phyloP scores from a whole-genome alignment of 176 grass and related monocot genomes.

The Zoysia pacifica region DNA sequence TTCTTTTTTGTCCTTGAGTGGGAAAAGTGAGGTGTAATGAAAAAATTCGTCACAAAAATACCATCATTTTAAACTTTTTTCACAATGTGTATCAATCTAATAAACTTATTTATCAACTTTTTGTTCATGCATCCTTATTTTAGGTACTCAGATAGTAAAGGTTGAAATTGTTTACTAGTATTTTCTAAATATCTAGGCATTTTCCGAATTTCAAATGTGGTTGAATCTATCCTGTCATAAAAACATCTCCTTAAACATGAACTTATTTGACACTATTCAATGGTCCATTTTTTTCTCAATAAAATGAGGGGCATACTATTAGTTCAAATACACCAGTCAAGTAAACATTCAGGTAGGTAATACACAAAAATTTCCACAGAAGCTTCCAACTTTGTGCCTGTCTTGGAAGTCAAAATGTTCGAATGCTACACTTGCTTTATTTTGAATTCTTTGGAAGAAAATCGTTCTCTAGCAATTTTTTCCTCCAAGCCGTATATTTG shows the following conservation, averaged over 20 bases:
- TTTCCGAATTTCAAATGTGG: background rate
- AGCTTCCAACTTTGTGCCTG: slow-evolving; percentile 1
- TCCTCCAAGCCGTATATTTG: slow-evolving; percentile 7
- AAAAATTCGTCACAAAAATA: background rate
- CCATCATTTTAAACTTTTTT: too few species aligned
- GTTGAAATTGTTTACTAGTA: background rate
- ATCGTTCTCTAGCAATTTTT: background rate
- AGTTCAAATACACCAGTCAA: background rate
- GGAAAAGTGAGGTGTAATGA: too few species aligned
- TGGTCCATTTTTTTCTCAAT: too few species aligned
- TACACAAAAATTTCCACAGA: background rate
- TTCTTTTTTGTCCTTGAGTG: too few species aligned
- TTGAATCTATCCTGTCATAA: too few species aligned
- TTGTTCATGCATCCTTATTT: background rate
- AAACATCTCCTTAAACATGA: too few species aligned
- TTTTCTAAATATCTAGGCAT: background rate
- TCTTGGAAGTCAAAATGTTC: slow-evolving; percentile 14
- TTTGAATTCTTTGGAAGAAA: background rate
- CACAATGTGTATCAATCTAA: background rate
- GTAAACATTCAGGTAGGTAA: background rate
- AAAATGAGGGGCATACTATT: background rate
- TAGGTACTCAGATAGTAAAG: background rate
- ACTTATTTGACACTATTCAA: too few species aligned
- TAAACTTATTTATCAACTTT: background rate
- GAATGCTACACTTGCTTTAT: background rate